phyloP scores from a whole-genome alignment of 495 filamentous ascomycete genomes.

The Podospora pseudopauciseta region DNA sequence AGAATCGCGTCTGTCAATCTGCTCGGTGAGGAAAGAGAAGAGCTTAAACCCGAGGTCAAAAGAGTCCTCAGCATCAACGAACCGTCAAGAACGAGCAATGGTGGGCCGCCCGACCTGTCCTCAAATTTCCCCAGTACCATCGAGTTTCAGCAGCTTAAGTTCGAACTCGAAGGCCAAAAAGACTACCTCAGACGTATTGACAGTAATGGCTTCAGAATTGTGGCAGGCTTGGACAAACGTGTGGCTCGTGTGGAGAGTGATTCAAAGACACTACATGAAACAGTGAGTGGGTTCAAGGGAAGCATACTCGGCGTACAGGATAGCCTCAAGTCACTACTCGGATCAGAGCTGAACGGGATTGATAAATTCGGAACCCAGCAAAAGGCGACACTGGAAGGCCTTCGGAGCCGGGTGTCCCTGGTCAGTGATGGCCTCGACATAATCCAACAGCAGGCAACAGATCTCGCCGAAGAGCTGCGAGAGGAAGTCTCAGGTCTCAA shows the following conservation, averaged over 20 bases:
- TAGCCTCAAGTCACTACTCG: neutral
- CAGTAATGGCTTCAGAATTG: constrained; percentile 31
- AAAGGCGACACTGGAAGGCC: neutral
- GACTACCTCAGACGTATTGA: constrained; percentile 35
- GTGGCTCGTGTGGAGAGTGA: constrained; percentile 12
- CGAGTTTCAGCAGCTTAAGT: constrained; percentile 27
- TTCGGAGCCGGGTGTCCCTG: neutral
- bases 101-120: neutral
- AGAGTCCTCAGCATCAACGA: neutral
- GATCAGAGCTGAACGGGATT: neutral
- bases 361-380: neutral
- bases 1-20: neutral
- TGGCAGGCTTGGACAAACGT: constrained; percentile 32
- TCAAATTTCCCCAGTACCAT: neutral
- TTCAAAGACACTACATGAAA: neutral
- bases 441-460: neutral
- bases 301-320: neutral
- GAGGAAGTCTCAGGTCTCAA: neutral
- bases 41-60: neutral
- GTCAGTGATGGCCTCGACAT: neutral
- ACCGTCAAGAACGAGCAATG: neutral
- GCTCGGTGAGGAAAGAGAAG: neutral
- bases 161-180: constrained; percentile 30
- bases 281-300: neutral
- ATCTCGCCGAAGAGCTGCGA: neutral